Evolutionary conservation across 208 protist species (phyloP), one percentile per base, ranked within the genome.

Genomic region (Trypanosoma theileri): DNA sequence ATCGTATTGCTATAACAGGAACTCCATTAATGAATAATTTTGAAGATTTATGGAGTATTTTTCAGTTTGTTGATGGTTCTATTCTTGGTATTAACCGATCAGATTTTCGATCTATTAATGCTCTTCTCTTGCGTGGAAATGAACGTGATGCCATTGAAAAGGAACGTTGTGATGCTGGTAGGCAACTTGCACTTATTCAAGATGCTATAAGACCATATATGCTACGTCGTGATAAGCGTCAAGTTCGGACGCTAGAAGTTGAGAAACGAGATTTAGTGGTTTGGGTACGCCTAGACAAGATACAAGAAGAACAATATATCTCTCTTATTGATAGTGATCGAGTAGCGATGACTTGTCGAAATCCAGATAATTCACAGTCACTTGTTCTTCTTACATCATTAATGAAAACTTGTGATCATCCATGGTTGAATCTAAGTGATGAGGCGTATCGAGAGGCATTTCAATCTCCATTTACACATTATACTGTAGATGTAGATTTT

Each of bases 1-100:
- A 95, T 72, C 87, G 88, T 55, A 88, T 95, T 50, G 86, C 85
- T 35, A 71, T 95, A 44, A 92, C 89, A 4, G 89, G 89, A 44
- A 95, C 89, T 13, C 89, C 89, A 10, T 69, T 95, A 22, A 91
- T 92, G 89, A 95, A 95, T 75, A 75, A 73, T 22, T 93, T 95
- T 65, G 77, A 85, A 24, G 89, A 95, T 68, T 77, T 95, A 66
- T 95, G 89, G 89, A 88, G 82, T 52, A 60, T 95, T 58, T 95
- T 93, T 54, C 79, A 80, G 24, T 93, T 92, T 51, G 69, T 93
- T 17, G 89, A 95, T 71, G 81, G 79, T 22, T 66, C 73, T 46
- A 89, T 92, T 48, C 28, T 93, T n/a, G 60, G 59, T 50, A 59
- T 63, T 40, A 75, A 51, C 13, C 69, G 73, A 28, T 50, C 78